Evolutionary conservation across 495 filamentous ascomycete species (phyloP).

Genomic region (Penicillium simplicissimum): DNA sequence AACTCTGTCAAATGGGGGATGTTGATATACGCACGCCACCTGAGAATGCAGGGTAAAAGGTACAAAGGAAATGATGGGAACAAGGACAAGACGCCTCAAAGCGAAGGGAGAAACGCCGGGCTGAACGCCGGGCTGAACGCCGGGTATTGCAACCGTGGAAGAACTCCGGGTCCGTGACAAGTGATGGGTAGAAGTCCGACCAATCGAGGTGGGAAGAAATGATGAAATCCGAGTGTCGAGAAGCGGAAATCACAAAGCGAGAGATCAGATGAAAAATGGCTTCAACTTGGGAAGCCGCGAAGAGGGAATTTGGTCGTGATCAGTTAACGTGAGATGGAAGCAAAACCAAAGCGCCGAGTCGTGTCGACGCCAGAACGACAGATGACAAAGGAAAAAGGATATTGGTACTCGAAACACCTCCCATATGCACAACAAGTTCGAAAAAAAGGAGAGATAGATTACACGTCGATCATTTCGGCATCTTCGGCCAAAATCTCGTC

Average conservation of each 20-base stretch:
- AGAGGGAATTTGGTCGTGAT: slow-evolving; percentile 28
- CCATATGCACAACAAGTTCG: slow-evolving; percentile 41
- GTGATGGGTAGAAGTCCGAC: slow-evolving; percentile 2
- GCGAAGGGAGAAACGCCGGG: slow-evolving; percentile 29
- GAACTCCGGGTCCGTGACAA: slow-evolving; percentile 30
- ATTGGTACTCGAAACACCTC: slow-evolving; percentile 38
- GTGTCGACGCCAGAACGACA: slow-evolving; percentile 34
- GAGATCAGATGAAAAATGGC: slow-evolving; percentile 20
- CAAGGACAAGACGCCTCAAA: slow-evolving; percentile 22
- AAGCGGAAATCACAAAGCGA: slow-evolving; percentile 4
- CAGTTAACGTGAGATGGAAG: slow-evolving; percentile 21
- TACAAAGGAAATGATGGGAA: slow-evolving; percentile 30
- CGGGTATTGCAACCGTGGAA: slow-evolving; percentile 20
- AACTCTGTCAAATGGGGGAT: neutral
- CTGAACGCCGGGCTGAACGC: slow-evolving; percentile 32
- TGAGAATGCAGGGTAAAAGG: slow-evolving; percentile 29
- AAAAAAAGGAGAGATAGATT: slow-evolving; percentile 36
- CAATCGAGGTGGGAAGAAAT: neutral
- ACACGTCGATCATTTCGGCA: slow-evolving; percentile 74
- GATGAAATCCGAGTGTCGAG: slow-evolving; percentile 17
- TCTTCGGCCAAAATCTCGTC: slow-evolving; percentile 70
- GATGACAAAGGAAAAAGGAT: slow-evolving; percentile 36
- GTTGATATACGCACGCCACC: slow-evolving; percentile 29
- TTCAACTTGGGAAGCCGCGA: slow-evolving; percentile 25
- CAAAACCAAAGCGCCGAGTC: slow-evolving; percentile 21